Conservation (phyloP, 371 early-diverging fungal species). For the Mucor racemosus region DNA sequence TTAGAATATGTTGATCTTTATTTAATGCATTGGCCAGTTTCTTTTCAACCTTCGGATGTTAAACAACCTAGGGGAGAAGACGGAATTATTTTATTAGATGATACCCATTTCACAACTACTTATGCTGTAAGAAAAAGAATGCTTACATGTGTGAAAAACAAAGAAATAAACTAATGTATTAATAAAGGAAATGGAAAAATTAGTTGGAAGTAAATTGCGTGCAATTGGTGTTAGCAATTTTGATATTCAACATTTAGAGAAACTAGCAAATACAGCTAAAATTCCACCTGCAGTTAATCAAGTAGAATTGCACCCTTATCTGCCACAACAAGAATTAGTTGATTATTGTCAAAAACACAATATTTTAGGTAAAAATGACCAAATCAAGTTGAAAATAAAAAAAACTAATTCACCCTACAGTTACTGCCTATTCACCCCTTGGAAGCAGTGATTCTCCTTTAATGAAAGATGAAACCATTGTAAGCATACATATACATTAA, state of each 20-base stretch:
- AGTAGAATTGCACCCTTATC: slow-evolving; percentile 59
- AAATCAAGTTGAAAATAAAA: background rate
- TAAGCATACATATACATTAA: slow-evolving; percentile 5
- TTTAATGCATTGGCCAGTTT: slow-evolving; percentile 50
- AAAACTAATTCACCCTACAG: background rate
- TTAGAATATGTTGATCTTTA: slow-evolving; percentile 78
- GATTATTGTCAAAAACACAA: slow-evolving; percentile 34
- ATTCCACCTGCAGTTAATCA: slow-evolving; percentile 56
- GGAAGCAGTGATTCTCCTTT: slow-evolving; percentile 39
- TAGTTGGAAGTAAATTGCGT: slow-evolving; percentile 34
- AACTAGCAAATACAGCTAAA: slow-evolving; percentile 37
- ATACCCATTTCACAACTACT: slow-evolving; percentile 39
- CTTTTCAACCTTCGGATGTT: slow-evolving; percentile 27
- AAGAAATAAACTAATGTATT: background rate
- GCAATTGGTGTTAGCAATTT: slow-evolving; percentile 50
- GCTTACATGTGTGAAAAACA: slow-evolving; percentile 20
- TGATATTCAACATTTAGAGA: slow-evolving; percentile 36
- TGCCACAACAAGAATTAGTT: slow-evolving; percentile 35
- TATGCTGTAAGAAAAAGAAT: slow-evolving; percentile 48
- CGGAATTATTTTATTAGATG: slow-evolving; percentile 24
- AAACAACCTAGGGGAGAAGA: slow-evolving; percentile 29
- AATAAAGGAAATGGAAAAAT: slow-evolving; percentile 38
- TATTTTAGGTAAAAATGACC: slow-evolving; percentile 25
- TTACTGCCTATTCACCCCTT: slow-evolving; percentile 46
- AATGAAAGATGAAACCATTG: slow-evolving; percentile 29